Conservation (phyloP, 1,139 yeast species). For the Kodamaea suecica region DNA sequence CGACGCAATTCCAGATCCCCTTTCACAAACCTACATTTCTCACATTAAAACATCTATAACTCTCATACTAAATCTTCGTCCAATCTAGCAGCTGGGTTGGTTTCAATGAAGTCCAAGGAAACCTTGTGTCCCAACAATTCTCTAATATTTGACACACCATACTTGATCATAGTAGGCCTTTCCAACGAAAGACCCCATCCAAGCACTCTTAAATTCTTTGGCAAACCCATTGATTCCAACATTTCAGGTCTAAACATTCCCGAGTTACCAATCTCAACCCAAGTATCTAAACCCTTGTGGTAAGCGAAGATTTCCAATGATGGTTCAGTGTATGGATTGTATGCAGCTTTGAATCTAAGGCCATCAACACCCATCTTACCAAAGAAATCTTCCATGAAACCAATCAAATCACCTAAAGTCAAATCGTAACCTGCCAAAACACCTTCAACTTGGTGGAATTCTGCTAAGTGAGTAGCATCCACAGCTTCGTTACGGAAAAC, state of each 20-base stretch:
- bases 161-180: slow-evolving; percentile 99
- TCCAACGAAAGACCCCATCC: slow-evolving; percentile 98
- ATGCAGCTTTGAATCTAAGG: slow-evolving; percentile 96
- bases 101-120: slow-evolving; percentile 87
- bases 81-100: slow-evolving; percentile 95
- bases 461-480: slow-evolving; percentile 99
- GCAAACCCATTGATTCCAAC: slow-evolving; percentile 98
- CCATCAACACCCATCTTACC: slow-evolving; percentile 95
- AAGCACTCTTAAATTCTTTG: slow-evolving; percentile 86
- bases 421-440: slow-evolving; percentile 95
- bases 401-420: slow-evolving; percentile 93
- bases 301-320: slow-evolving; percentile 96
- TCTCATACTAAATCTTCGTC: slow-evolving; percentile 51
- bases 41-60: slow-evolving; percentile 1
- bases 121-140: slow-evolving; percentile 95
- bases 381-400: slow-evolving; percentile 97
- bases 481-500: slow-evolving; percentile 99
- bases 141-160: slow-evolving; percentile 92
- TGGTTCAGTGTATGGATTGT: slow-evolving; percentile 99
- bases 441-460: slow-evolving; percentile 99
- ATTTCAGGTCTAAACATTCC: slow-evolving; percentile 99
- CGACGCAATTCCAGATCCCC: too few species aligned
- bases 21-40: background rate
- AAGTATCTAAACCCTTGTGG: slow-evolving; percentile 90
- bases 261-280: slow-evolving; percentile 99